phyloP scores from a whole-genome alignment of 75 land plant genomes.

The Adiantum capillusveneris region DNA sequence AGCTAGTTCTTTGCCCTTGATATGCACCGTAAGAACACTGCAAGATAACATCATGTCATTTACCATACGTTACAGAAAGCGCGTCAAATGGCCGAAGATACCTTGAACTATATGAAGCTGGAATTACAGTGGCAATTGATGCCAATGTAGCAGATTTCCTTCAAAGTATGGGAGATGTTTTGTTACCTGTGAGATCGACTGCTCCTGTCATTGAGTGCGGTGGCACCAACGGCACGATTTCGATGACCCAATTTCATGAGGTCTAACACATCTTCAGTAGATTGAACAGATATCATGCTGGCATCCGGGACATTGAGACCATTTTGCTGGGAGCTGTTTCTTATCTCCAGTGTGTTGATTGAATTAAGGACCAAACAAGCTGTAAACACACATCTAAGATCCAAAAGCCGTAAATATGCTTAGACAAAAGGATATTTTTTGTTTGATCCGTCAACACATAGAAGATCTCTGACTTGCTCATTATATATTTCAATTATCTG shows the following conservation, averaged over 20 bases:
- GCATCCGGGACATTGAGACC: slow-evolving; percentile 76
- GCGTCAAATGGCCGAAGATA: too few species aligned
- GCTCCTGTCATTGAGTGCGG: slow-evolving; percentile 68
- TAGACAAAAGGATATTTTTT: slow-evolving; percentile 49
- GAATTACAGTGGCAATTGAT: too few species aligned
- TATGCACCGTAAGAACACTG: slow-evolving; percentile 72
- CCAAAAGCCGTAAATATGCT: background rate
- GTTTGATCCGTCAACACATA: slow-evolving; percentile 32
- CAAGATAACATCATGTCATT: slow-evolving; percentile 14
- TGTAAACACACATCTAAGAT: too few species aligned
- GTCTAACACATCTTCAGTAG: slow-evolving; percentile 52
- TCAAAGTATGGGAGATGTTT: too few species aligned
- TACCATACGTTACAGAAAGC: too few species aligned
- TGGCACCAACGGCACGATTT: slow-evolving; percentile 69
- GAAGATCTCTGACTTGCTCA: slow-evolving; percentile 78
- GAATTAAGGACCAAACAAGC: background rate
- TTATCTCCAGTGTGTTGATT: slow-evolving; percentile 58
- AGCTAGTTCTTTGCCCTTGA: slow-evolving; percentile 49
- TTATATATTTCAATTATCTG: slow-evolving; percentile 82
- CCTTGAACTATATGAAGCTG: too few species aligned
- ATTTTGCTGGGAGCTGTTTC: slow-evolving; percentile 43
- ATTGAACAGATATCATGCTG: slow-evolving; percentile 51
- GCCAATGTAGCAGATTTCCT: too few species aligned
- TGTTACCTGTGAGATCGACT: slow-evolving; percentile 86
- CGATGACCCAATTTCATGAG: slow-evolving; percentile 65